phyloP scores from a whole-genome alignment of 2,329 filamentous ascomycete genomes.

The Pseudogymnoascus sp. region DNA sequence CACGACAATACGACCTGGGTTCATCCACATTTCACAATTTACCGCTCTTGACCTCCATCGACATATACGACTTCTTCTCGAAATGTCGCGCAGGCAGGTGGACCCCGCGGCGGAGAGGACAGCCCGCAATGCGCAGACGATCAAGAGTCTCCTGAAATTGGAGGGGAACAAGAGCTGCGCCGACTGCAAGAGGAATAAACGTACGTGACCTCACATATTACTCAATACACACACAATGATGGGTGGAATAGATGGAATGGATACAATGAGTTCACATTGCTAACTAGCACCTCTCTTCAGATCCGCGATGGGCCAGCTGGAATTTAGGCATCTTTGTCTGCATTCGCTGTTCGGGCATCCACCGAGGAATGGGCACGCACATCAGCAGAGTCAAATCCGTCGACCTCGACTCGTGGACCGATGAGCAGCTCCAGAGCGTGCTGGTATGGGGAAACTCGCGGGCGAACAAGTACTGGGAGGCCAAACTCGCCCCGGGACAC shows the following conservation, averaged over 20 bases:
- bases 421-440: constrained; percentile 92
- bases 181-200: constrained; percentile 98
- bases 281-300: constrained; percentile 39
- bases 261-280: constrained; percentile 7
- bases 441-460: constrained; percentile 91
- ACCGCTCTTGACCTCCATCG: neutral
- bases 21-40: neutral
- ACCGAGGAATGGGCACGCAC: constrained; percentile 97
- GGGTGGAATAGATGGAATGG: neutral
- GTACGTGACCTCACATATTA: constrained; percentile 42
- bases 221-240: neutral
- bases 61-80: neutral
- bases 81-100: constrained; percentile 70
- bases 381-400: constrained; percentile 98
- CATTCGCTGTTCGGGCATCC: constrained; percentile 96
- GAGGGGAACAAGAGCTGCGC: constrained; percentile 95
- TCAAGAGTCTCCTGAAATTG: constrained; percentile 91
- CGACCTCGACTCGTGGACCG: constrained; percentile 96
- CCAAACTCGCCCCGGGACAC: constrained; percentile 84
- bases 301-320: constrained; percentile 98
- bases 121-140: constrained; percentile 85
- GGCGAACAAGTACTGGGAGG: constrained; percentile 98
- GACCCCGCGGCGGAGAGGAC: constrained; percentile 79
- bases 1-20: neutral
- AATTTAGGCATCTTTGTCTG: constrained; percentile 96